phyloP scores from a whole-genome alignment of 139 green algal species.

The Volvox reticuliferus region DNA sequence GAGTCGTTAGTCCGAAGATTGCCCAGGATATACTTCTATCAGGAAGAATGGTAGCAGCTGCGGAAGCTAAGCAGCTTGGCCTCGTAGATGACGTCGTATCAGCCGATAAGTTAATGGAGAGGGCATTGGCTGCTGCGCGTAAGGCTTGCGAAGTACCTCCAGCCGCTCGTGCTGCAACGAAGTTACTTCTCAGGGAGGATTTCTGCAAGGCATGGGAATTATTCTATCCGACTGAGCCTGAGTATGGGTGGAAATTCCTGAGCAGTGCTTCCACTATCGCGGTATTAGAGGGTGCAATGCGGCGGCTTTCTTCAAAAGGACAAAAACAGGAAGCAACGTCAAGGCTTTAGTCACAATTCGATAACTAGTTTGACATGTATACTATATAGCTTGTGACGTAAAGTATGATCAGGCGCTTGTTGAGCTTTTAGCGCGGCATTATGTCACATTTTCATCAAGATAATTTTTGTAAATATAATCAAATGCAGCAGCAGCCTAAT shows the following conservation, averaged over 20 bases:
- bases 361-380: too few relatives aligned
- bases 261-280: constrained; percentile 63
- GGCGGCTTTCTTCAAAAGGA: constrained; percentile 61
- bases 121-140: constrained; percentile 66
- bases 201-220: constrained; percentile 73
- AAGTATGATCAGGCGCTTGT: too few relatives aligned
- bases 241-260: constrained; percentile 77
- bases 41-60: constrained; percentile 47
- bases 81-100: constrained; percentile 83
- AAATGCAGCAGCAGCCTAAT: too few relatives aligned
- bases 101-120: constrained; percentile 63
- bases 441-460: too few relatives aligned
- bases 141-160: constrained; percentile 59
- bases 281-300: constrained; percentile 72
- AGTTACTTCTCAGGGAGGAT: constrained; percentile 66
- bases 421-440: too few relatives aligned
- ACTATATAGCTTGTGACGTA: too few relatives aligned
- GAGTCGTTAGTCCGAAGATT: constrained; percentile 63
- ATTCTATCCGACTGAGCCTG: constrained; percentile 70
- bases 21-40: constrained; percentile 76
- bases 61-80: constrained; percentile 69
- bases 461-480: too few relatives aligned
- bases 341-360: too few relatives aligned
- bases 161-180: constrained; percentile 67
- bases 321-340: too few relatives aligned